Evolutionary conservation across 2,329 filamentous ascomycete genomes (phyloP).

Genomic region (Nothopassalora personata): DNA sequence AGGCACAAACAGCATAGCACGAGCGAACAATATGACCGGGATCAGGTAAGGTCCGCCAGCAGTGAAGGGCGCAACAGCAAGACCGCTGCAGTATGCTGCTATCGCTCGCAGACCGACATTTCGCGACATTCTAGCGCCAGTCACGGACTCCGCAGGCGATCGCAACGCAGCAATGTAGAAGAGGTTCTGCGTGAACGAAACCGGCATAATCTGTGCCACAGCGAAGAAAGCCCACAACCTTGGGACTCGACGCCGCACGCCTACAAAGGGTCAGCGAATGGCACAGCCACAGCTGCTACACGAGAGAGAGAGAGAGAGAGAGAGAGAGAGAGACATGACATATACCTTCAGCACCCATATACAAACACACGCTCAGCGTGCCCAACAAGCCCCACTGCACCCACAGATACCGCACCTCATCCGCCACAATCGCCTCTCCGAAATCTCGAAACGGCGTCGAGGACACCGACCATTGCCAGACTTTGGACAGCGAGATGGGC

Average conservation of each 20-base stretch:
- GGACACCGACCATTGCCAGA: conserved; percentile 31
- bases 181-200: conserved; percentile 32
- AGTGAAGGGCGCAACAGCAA: conserved; percentile 11
- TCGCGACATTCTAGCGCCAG: background rate
- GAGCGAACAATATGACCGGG: conserved; percentile 22
- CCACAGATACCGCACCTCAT: conserved; percentile 23
- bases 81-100: conserved; percentile 14
- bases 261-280: conserved; percentile 10
- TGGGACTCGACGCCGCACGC: conserved; percentile 23
- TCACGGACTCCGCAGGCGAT: background rate
- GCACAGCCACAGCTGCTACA: background rate
- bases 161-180: conserved; percentile 30
- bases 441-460: conserved; percentile 32
- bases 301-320: background rate
- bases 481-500: background rate
- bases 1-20: conserved; percentile 22
- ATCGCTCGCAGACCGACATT: conserved; percentile 3
- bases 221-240: conserved; percentile 31
- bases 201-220: conserved; percentile 33
- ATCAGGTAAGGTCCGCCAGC: conserved; percentile 10
- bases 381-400: conserved; percentile 22
- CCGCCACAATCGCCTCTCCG: conserved; percentile 27
- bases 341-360: conserved; percentile 29
- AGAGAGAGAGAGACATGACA: no score
- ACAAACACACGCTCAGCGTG: conserved; percentile 25